These are phyloP conservation scores for Talaromyces sp. DNA, from an alignment of 2,329 filamentous ascomycete species.

Conservation along the genomic window DNA sequence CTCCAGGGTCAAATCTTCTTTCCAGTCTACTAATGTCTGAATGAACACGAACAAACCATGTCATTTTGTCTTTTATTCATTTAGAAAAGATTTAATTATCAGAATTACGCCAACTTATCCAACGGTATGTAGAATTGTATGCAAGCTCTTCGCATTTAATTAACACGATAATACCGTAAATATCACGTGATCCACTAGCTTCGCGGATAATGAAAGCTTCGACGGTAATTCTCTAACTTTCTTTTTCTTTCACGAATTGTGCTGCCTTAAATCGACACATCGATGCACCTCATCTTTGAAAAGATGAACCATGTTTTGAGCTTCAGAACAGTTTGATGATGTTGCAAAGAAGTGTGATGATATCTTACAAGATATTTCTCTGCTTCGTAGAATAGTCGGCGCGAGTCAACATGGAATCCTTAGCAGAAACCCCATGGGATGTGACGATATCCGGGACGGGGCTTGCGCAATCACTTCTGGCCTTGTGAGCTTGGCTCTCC, in stretches of 20 bases:
- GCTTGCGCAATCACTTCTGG: constrained; percentile 73
- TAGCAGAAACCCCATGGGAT: constrained; percentile 74
- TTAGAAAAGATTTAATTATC: background rate
- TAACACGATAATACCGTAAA: background rate
- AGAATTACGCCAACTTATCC: no score
- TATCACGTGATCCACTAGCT: constrained; percentile 16
- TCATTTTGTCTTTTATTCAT: background rate
- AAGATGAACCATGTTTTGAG: background rate
- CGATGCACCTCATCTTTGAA: background rate
- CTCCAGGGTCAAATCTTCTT: no score
- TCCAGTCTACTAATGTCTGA: background rate
- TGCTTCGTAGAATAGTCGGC: background rate
- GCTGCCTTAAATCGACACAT: background rate
- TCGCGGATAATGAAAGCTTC: background rate
- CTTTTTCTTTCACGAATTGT: background rate
- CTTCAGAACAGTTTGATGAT: background rate
- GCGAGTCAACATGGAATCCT: constrained; percentile 61
- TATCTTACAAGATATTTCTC: background rate
- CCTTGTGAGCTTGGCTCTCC: constrained; percentile 56
- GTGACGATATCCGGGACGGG: constrained; percentile 76
- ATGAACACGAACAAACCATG: background rate
- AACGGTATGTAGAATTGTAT: background rate
- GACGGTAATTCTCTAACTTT: background rate
- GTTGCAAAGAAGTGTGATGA: background rate
- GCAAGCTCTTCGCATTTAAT: background rate